Conservation (phyloP, 805 yeast genomes). For the Zygoascus tannicola region DNA sequence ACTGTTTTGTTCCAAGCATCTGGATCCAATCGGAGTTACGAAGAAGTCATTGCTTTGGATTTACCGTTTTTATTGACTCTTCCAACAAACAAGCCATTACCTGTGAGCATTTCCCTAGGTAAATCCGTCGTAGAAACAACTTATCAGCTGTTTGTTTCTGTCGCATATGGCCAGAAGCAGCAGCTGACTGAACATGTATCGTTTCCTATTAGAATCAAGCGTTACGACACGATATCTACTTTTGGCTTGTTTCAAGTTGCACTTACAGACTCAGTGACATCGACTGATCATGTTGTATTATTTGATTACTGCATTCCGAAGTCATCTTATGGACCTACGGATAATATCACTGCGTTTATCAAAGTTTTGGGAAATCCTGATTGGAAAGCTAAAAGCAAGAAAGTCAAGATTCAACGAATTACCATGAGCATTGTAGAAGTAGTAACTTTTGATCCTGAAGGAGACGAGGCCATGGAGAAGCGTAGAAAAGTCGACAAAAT, state of each 20-base stretch:
- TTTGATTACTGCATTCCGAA: constrained; percentile 27
- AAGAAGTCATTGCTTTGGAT: constrained; percentile 27
- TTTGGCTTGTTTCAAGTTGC: constrained; percentile 30
- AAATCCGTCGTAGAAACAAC: constrained; percentile 25
- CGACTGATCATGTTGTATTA: constrained; percentile 30
- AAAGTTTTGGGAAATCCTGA: constrained; percentile 30
- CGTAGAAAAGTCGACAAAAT: constrained; percentile 25
- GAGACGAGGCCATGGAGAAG: constrained; percentile 26
- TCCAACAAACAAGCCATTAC: constrained; percentile 26
- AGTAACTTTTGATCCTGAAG: constrained; percentile 23
- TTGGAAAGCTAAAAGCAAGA: constrained; percentile 27
- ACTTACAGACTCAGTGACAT: constrained; percentile 16
- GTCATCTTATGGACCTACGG: constrained; percentile 34
- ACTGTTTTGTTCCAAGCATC: constrained; percentile 20
- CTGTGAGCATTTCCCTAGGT: constrained; percentile 28
- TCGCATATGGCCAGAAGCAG: constrained; percentile 19
- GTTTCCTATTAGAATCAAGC: constrained; percentile 29
- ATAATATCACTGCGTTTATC: constrained; percentile 23
- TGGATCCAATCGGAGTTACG: constrained; percentile 14
- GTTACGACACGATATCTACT: constrained; percentile 33
- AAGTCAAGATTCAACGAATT: constrained; percentile 29
- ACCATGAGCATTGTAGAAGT: constrained; percentile 30
- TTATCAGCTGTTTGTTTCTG: constrained; percentile 29
- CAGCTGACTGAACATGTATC: constrained; percentile 14
- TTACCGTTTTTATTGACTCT: constrained; percentile 32